Conservation (phyloP, 345 rosid species). For the Corchorus olitorius region DNA sequence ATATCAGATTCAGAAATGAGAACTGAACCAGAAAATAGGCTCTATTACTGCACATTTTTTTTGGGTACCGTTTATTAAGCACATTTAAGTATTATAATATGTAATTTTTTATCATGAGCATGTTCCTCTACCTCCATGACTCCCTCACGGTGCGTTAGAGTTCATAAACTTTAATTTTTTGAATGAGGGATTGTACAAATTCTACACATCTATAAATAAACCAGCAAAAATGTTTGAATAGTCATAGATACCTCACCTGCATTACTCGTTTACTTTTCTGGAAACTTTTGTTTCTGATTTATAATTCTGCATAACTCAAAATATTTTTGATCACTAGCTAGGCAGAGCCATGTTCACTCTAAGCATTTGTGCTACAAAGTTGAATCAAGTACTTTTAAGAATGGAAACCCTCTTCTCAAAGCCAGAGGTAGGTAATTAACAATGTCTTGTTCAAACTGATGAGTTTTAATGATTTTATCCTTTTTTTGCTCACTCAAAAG, state of each 20-base stretch:
- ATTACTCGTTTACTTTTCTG: background rate
- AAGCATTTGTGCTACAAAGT: background rate
- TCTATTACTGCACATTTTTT: background rate
- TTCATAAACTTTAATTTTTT: no score
- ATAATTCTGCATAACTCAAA: background rate
- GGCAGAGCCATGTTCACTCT: background rate
- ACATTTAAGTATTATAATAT: no score
- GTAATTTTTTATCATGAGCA: background rate
- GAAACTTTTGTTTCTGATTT: background rate
- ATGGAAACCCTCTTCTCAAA: background rate
- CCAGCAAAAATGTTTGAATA: background rate
- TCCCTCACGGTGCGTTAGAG: background rate
- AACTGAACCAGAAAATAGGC: background rate
- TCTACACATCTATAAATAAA: background rate
- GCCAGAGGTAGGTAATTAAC: background rate
- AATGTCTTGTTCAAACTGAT: background rate
- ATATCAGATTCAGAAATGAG: background rate
- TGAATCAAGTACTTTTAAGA: conserved; percentile 14
- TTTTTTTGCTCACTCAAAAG: no score
- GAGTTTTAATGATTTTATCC: background rate
- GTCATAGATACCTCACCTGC: background rate
- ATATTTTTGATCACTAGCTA: background rate
- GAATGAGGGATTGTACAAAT: no score
- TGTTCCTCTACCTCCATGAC: no score
- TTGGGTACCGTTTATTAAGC: no score